These are phyloP conservation scores for Rhodomyrtus psidioides DNA, from an alignment of 441 rosid species.

Conservation along the genomic window DNA sequence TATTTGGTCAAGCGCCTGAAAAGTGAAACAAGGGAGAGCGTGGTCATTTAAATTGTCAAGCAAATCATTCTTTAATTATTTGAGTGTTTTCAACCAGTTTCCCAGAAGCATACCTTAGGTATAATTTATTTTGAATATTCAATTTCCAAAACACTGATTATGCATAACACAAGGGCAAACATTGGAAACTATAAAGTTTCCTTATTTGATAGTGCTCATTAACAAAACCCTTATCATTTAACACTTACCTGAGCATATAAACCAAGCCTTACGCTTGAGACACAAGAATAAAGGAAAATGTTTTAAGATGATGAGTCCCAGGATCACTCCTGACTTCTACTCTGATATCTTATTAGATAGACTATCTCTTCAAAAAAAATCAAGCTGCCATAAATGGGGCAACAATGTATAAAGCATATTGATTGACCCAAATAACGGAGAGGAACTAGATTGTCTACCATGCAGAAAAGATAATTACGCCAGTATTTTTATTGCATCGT, in stretches of 20 bases:
- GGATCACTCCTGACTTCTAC: neutral
- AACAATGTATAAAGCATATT: neutral
- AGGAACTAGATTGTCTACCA: neutral
- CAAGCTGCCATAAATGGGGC: neutral
- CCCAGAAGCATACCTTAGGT: neutral
- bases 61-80: neutral
- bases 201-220: neutral
- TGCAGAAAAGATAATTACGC: neutral
- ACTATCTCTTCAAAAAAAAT: neutral
- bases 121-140: neutral
- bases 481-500: neutral
- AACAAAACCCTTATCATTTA: neutral
- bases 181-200: neutral
- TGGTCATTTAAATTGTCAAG: neutral
- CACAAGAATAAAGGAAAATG: neutral
- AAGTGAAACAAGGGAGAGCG: neutral
- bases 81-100: neutral
- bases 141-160: neutral
- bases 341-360: neutral
- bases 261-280: neutral
- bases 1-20: constrained; percentile 67
- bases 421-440: neutral
- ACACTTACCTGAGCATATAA: neutral
- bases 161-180: neutral
- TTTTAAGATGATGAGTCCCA: neutral